A percentile compares a stretch with the other conserved stretches of the same genome.
phyloP scores from a whole-genome alignment of 2,329 filamentous ascomycete genomes.

The Achaetomium macrosporum region DNA sequence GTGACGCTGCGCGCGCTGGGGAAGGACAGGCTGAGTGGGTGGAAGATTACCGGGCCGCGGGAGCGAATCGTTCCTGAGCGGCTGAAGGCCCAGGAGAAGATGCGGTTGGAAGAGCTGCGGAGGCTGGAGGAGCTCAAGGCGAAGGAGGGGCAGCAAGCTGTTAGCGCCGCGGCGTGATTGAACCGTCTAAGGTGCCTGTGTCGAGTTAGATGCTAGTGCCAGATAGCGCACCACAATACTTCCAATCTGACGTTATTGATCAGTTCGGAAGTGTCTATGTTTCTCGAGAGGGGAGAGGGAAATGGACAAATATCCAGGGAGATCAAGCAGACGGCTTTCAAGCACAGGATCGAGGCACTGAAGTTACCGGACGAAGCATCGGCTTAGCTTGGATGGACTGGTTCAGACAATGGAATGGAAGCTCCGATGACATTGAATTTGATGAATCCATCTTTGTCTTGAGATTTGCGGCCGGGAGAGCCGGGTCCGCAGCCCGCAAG shows the following conservation, averaged over 20 bases:
- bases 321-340: too few species aligned
- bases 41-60: constrained; percentile 45
- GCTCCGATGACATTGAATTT: too few species aligned
- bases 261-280: too few species aligned
- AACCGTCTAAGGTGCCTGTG: not conserved
- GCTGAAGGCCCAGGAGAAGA: constrained; percentile 41
- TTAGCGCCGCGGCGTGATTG: constrained; percentile 15
- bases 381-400: too few species aligned
- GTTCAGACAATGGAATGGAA: too few species aligned
- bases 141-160: constrained; percentile 12
- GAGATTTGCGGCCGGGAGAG: too few species aligned
- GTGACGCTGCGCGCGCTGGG: constrained; percentile 47
- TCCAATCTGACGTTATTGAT: not conserved
- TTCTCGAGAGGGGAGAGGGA: too few species aligned
- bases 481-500: too few species aligned
- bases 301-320: too few species aligned
- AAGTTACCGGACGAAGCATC: too few species aligned
- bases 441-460: too few species aligned
- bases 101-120: constrained; percentile 46
- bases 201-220: not conserved
- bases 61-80: constrained; percentile 47
- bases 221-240: not conserved
- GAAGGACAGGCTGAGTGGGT: constrained; percentile 42
- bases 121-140: constrained; percentile 33
- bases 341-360: too few species aligned